Percentiles rank a stretch among this genome's conserved stretches.
These are phyloP conservation scores for Talaromyces sp. DNA, from an alignment of 2,329 filamentous ascomycete genomes.

Conservation along the genomic window DNA sequence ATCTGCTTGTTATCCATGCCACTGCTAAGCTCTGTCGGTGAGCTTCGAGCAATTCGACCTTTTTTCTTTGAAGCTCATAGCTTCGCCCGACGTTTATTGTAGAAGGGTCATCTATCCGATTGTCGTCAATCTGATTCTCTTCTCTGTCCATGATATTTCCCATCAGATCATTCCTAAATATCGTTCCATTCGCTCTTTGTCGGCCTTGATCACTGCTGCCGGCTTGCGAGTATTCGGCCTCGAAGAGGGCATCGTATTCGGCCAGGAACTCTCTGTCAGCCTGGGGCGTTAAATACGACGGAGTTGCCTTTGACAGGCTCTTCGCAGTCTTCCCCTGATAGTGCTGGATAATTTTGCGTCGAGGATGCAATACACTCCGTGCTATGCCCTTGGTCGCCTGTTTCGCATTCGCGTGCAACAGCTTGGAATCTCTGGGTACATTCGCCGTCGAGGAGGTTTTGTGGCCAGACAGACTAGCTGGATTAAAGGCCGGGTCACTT, in stretches of 20 bases:
- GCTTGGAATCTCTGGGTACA: conserved; percentile 1
- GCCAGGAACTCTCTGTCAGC: conserved; percentile 21
- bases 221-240: conserved; percentile 22
- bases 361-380: conserved; percentile 25
- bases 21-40: conserved; percentile 30
- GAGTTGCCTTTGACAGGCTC: conserved; percentile 27
- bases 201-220: conserved; percentile 5
- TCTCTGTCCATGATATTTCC: not conserved
- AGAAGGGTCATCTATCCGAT: not conserved
- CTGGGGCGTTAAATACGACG: conserved; percentile 27
- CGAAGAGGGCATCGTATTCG: conserved; percentile 20
- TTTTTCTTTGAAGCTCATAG: conserved; percentile 7
- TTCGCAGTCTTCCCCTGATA: conserved; percentile 23
- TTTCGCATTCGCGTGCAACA: conserved; percentile 11
- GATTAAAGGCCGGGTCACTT: conserved; percentile 30
- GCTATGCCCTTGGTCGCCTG: conserved; percentile 13
- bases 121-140: not conserved
- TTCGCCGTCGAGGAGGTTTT: conserved; percentile 11
- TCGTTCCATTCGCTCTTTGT: conserved; percentile 6
- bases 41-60: conserved; percentile 25
- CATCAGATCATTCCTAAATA: not conserved
- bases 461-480: conserved; percentile 17
- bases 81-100: not conserved
- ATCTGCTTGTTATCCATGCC: conserved; percentile 34
- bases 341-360: conserved; percentile 22